These are phyloP conservation scores for Alternaria tenuissima DNA, from an alignment of 2,329 filamentous ascomycete species.

Conservation along the genomic window DNA sequence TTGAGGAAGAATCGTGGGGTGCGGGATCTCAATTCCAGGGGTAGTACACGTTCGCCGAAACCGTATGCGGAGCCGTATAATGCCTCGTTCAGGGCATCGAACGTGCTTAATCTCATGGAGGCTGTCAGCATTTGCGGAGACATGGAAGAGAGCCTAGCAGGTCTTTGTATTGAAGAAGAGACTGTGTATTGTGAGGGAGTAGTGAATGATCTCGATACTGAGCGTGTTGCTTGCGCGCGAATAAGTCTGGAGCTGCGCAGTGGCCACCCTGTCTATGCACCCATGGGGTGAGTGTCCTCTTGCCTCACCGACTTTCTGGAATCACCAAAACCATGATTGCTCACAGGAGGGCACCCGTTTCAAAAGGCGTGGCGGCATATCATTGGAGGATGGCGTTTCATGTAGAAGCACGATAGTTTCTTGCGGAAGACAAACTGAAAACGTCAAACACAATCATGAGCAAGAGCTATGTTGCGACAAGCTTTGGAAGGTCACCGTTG, in stretches of 20 bases:
- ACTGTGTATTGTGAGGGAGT: too few species aligned
- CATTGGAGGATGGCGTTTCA: not conserved
- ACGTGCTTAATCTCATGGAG: not conserved
- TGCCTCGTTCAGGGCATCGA: not conserved
- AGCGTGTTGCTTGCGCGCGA: not conserved
- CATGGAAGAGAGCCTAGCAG: not conserved
- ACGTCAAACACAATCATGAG: not conserved
- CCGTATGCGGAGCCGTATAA: constrained; percentile 12
- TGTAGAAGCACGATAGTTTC: not conserved
- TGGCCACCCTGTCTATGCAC: not conserved
- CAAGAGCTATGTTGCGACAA: not conserved
- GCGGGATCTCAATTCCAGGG: constrained; percentile 7
- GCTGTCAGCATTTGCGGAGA: not conserved
- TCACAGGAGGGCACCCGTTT: not conserved
- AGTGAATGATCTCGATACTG: not conserved
- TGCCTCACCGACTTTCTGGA: not conserved
- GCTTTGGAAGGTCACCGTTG: not conserved
- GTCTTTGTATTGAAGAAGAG: not conserved
- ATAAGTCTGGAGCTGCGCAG: not conserved
- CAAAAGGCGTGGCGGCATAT: not conserved
- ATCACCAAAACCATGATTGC: not conserved
- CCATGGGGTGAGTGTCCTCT: not conserved
- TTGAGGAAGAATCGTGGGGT: constrained; percentile 4
- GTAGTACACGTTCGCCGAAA: constrained; percentile 8
- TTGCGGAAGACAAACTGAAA: not conserved